Percentiles rank a stretch among this genome's conserved stretches.
Evolutionary conservation across 495 filamentous ascomycete species (phyloP).

Genomic region (Talaromyces proteolyticus): DNA sequence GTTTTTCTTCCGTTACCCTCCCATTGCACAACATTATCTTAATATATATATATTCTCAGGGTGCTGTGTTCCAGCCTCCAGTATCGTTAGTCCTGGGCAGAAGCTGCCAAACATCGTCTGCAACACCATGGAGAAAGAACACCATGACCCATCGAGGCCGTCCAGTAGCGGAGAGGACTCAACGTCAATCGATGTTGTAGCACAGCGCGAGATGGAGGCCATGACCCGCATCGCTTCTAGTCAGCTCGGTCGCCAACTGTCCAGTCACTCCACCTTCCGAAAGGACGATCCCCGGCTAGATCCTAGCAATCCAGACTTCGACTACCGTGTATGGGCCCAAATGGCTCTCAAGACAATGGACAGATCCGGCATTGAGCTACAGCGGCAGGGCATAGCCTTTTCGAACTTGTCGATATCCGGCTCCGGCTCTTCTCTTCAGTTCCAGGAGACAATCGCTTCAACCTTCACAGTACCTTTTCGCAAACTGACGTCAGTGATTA

Average conservation of each 20-base stretch:
- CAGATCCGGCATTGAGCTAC: neutral
- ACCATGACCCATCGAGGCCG: neutral
- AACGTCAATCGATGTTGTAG: neutral
- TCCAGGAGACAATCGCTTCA: slow-evolving; percentile 7
- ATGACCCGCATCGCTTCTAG: slow-evolving; percentile 23
- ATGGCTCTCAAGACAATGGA: slow-evolving; percentile 1
- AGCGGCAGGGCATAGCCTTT: slow-evolving; percentile 4
- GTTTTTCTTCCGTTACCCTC: neutral
- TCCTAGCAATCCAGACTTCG: slow-evolving; percentile 5
- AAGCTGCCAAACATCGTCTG: neutral
- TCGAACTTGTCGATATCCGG: slow-evolving; percentile 4
- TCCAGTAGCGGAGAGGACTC: neutral
- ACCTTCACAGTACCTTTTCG: slow-evolving; percentile 1
- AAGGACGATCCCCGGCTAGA: slow-evolving; percentile 1
- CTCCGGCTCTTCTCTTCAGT: slow-evolving; percentile 5
- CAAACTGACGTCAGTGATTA: neutral
- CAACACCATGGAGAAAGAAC: neutral
- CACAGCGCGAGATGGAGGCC: slow-evolving; percentile 13
- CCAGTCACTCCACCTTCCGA: neutral
- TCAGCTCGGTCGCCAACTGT: slow-evolving; percentile 17
- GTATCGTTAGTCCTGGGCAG: neutral
- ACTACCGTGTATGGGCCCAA: slow-evolving; percentile 7
- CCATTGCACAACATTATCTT: neutral
- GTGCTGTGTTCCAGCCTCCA: neutral
- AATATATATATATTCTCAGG: too few species aligned